Evolutionary conservation across 2,329 filamentous ascomycete genomes (phyloP), one percentile per base, ranked within the genome.

Genomic region (Xylaria sp.): DNA sequence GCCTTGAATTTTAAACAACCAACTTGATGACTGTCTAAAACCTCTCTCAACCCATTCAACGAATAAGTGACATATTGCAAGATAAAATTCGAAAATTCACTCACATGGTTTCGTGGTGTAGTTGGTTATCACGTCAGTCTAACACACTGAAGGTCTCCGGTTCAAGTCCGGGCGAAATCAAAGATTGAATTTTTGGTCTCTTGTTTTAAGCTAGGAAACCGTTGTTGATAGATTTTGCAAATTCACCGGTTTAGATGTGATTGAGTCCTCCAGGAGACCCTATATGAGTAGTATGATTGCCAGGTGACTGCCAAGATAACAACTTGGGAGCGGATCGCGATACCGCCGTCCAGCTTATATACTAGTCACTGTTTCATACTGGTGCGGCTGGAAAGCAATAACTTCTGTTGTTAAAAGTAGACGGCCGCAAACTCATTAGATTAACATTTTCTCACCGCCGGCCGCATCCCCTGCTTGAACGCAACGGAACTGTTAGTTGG

Each of bases 101-200:
- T 53, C 46, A 61, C 5, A 33, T 59, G 69, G 69, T 76, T 72
- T 74, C 82, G 67, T 79, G 77, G 77, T 78, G 78, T 80, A 74
- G 81, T 83, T 82, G 81, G 81, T 83, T 82, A 83, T 83, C 81
- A 83, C 81, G 79, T 83, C 79, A 82, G 81, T 82, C 80, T 83
- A 83, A 83, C 80, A 79, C 77, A 79, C 77, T 79, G 75, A 79
- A 79, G 77, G 77, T 79, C 76, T 75, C 75, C 76, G 74, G 77
- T 78, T 79, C 77, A 75, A 78, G 73, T 76, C 77, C 75, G 75
- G 75, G 74, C 74, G 74, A 73, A 73, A 74, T 78, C 76, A 77
- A 3, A 0, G 1, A 7, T 44, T 1, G 23, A 0, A 15, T 44
- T 59, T 44, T 59, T 59, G 26, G 4, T 15, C 26, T 58, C 6